Evolutionary conservation across 352 stramenopile genomes (phyloP).

Genomic region (Globisporangium orthogonon): DNA sequence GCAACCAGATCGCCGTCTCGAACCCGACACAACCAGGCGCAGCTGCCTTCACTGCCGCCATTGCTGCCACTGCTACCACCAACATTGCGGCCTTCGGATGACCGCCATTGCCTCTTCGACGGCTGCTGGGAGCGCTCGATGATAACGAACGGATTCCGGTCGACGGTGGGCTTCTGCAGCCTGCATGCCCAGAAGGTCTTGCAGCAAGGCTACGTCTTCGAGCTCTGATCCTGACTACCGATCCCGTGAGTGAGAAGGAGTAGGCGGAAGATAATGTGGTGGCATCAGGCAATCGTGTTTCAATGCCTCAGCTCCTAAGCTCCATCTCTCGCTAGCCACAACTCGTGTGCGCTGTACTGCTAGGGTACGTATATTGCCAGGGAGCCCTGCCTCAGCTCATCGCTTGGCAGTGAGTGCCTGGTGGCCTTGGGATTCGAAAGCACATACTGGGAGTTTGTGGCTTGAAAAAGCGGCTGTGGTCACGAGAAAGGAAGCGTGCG

Average conservation of each 20-base stretch:
- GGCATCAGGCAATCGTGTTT: no score
- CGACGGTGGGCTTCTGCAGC: constrained; percentile 2
- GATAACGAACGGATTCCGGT: not conserved
- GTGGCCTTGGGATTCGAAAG: no score
- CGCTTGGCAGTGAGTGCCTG: no score
- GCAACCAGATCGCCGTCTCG: not conserved
- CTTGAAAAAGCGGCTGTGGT: no score
- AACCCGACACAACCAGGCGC: not conserved
- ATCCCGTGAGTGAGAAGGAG: not conserved
- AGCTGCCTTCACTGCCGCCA: no score
- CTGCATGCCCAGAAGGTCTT: not conserved
- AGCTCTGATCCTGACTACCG: not conserved
- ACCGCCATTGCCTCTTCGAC: constrained; percentile 3
- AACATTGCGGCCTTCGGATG: not conserved
- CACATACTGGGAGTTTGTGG: no score
- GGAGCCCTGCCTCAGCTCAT: no score
- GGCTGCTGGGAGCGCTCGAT: not conserved
- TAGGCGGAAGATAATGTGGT: not conserved
- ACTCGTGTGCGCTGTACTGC: no score
- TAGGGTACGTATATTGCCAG: no score
- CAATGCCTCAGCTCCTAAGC: no score
- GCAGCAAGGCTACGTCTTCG: constrained; percentile 2
- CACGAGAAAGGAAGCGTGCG: no score
- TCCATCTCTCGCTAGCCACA: no score
- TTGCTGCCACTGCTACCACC: not conserved